Evolutionary conservation across 1,139 yeast genomes (phyloP), one percentile per base, ranked within the genome.

Genomic region (Suhomyces choctaworum): DNA sequence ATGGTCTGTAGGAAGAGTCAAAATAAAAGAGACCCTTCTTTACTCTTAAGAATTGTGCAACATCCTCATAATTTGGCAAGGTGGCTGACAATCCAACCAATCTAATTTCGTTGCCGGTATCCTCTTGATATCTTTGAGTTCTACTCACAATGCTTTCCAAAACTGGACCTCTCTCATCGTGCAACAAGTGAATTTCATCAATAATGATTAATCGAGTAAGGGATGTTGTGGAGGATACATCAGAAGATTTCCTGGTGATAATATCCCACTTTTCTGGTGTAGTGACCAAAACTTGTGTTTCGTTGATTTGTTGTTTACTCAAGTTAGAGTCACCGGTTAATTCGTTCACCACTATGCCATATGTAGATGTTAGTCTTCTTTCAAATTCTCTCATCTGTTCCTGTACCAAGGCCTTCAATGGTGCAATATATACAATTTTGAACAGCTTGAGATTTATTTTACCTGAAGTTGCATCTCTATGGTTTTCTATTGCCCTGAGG

Each of bases 231-330:
- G 80, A 82, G 4, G 82, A 74, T 1, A 73, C 62, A 40, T 84
- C 90, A 7, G 79, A 69, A 27, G 73, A 71, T 50, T 90, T 90
- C 61, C 97, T 73, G 1, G 97, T 90, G 15, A 90, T 82, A 20
- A 92, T 89, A 62, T 92, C 98, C 97, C 98, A 92, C 55, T 92
- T 92, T 54, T 88, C 96, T 0, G 96, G 96, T 0, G 98, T 92
- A 0, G 97, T 88, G 3, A 92, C 95, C 37, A 92, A 68, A 24
- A 92, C 65, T 51, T 92, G 96, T 0, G 97, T 85, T 32, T 79
- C 81, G 3, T 75, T 59, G 22, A 92, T 82, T 56, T 92, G 96
- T 37, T 76, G 80, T 46, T 78, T 82, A 2, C 94, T 82, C 43
- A 92, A 62, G 40, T 80, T 80, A 33, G 90, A 76, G 53, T 92